Conservation (phyloP, 2,329 filamentous ascomycete genomes). For the Arthrobotrys sinensis region DNA sequence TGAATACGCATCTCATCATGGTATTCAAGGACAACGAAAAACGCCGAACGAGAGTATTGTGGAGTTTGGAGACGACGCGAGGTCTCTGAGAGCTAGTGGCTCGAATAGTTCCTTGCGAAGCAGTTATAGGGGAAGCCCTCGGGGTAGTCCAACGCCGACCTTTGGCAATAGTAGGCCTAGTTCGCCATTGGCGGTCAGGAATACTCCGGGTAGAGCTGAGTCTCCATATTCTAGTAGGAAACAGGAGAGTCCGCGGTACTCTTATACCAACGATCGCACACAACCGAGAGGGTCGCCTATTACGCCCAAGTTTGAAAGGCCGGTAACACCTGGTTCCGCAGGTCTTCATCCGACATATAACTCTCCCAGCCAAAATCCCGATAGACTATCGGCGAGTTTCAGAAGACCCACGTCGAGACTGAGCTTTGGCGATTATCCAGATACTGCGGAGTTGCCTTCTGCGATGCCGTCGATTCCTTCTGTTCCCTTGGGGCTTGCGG, state of each 20-base stretch:
- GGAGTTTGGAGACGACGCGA: constrained; percentile 51
- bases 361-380: constrained; percentile 33
- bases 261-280: constrained; percentile 7
- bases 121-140: constrained; percentile 67
- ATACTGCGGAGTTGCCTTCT: constrained; percentile 63
- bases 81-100: constrained; percentile 47
- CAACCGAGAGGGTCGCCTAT: constrained; percentile 40
- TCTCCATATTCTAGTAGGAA: constrained; percentile 41
- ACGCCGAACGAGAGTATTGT: constrained; percentile 36
- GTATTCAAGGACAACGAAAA: constrained; percentile 72
- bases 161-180: constrained; percentile 63
- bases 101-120: constrained; percentile 59
- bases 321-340: constrained; percentile 50
- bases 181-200: constrained; percentile 60
- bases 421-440: constrained; percentile 62
- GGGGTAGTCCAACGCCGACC: constrained; percentile 67
- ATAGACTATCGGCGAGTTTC: constrained; percentile 40
- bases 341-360: constrained; percentile 35
- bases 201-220: constrained; percentile 35
- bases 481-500: constrained; percentile 78
- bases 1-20: constrained; percentile 93
- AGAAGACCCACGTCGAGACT: constrained; percentile 62
- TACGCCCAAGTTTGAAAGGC: constrained; percentile 44
- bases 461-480: constrained; percentile 62
- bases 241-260: constrained; percentile 48